Base-by-base conservation (phyloP, 805 yeast species). In the Candida boleticola region DNA sequence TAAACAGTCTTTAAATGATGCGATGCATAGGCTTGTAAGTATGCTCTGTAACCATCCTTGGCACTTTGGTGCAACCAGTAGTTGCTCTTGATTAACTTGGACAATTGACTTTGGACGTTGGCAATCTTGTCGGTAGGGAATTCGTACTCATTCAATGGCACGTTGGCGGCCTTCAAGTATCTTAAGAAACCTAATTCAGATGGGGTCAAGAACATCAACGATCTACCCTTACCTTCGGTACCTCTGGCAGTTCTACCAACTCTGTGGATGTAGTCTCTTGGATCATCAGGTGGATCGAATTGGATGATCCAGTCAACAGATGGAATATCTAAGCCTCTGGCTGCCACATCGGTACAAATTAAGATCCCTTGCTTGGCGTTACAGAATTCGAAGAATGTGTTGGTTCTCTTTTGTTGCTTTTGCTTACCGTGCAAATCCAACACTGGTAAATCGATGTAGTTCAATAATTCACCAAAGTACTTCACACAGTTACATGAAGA, bases 221-320 rank as follows among this genome's bases (percentile, higher is more conserved):
- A 88, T 66, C 83, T 87, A 56, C 99, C 99, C 60, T 83, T 83
- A 43, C 96, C 98, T 37, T 78, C 60, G 18, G 84, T 69, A 50
- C 95, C 96, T 74, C 99, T 84, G 29, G 99, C 99, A 21, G 99
- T 93, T 75, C 99, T 84, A 52, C 99, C 99, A 29, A 93, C 99
- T 67, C 99, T 82, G 71, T 93, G 99, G 53, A 93, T 93, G 64
- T 93, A 93, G 68, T 93, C 98, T 71, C 98, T 83, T 67, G 99
- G 99, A 70, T 93, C 99, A 83, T 93, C 99, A 63, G 99, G 99
- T 42, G 99, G 99, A 65, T 93, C 99, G 60, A 89, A 93, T 73
- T 93, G 99, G 51, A 93, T 85, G 58, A 93, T 93, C 99, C 99
- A 93, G 71, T 95, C 99, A 42, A 93, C 99, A 22, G 95, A 84